These are phyloP conservation scores for Globisporangium paroecandrum DNA, from an alignment of 352 stramenopile genomes.

Conservation along the genomic window DNA sequence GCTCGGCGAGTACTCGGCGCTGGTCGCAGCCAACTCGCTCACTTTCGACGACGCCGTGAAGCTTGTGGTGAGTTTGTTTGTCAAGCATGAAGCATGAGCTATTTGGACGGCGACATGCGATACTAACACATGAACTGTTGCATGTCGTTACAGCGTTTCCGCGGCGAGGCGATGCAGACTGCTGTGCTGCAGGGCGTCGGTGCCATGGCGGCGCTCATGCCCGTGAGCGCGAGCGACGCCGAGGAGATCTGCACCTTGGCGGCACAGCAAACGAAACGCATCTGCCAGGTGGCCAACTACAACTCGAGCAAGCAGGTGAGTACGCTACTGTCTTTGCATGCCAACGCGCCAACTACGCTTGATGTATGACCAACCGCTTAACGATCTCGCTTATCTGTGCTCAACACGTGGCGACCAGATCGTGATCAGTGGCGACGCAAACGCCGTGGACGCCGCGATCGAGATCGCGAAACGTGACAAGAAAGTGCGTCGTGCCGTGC, in stretches of 20 bases:
- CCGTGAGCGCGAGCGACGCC: slow-evolving; percentile 40
- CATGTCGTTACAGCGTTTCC: slow-evolving; percentile 39
- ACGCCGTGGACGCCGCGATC: slow-evolving; percentile 51
- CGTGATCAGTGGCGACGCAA: slow-evolving; percentile 68
- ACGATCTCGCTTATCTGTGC: too few species aligned
- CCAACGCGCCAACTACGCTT: too few species aligned
- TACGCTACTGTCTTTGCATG: too few species aligned
- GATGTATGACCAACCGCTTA: too few species aligned
- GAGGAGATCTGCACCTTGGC: slow-evolving; percentile 54
- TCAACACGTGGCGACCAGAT: slow-evolving; percentile 15
- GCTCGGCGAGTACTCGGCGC: slow-evolving; percentile 83
- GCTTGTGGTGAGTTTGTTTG: slow-evolving; percentile 46
- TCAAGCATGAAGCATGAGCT: background rate
- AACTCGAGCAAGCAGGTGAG: slow-evolving; percentile 83
- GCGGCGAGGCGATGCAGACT: slow-evolving; percentile 67
- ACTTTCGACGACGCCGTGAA: slow-evolving; percentile 59
- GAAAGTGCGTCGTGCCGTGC: slow-evolving; percentile 64
- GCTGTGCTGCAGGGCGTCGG: slow-evolving; percentile 47
- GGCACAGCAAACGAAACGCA: slow-evolving; percentile 27
- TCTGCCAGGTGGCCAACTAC: slow-evolving; percentile 86
- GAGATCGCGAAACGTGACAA: slow-evolving; percentile 59
- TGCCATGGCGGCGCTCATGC: slow-evolving; percentile 81
- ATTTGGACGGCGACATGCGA: background rate
- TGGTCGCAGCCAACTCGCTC: slow-evolving; percentile 66
- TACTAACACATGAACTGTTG: slow-evolving; percentile 6